Base-by-base conservation (phyloP, 106 monocot species). In the Dendrobium nobile region DNA sequence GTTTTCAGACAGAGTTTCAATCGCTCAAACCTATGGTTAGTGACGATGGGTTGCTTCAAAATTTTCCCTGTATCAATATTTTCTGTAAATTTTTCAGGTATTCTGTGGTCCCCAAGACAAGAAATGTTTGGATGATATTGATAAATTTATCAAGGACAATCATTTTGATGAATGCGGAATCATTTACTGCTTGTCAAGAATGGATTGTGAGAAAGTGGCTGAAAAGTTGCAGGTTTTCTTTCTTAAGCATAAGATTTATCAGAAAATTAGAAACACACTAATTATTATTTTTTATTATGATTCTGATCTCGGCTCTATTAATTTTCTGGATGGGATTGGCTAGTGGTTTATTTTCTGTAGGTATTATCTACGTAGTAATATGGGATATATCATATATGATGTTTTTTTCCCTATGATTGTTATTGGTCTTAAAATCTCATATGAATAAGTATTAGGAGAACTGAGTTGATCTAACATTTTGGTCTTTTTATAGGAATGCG, bases 121-220 rank as follows among this genome's bases (percentile, higher is more conserved):
- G 51, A 95, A 93, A 79, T 95, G 99, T 78, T 73, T 99, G 47
- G 95, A 99, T 18, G 99, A 99, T 83, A 93, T 99, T 16, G 87
- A 95, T 82, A 88, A 86, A 79, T 99, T 95, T 79, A 99, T 99
- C 75, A 93, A 87, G 76, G 87, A 87, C 56, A 90, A 95, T 67
- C 93, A 99, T 89, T 85, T 79, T 85, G 91, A 99, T 85, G 95
- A 99, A 79, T 95, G 92, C 81, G 99, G 99, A 41, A 99, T 99
- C 59, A 91, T 99, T 78, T 99, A 99, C 84, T 99, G 99, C 78
- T 91, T 99, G 80, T 99, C 99, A 75, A 93, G 99, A 88, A 93
- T 99, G 92, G 99, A 99, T 81, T 99, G 99, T 77, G 99, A 99
- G 84, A 99, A 99, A 87, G 99, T 99, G 42, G 95, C 99, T 54